phyloP scores from a whole-genome alignment of 257 asterid genomes.

The Gardenia jasminoides region DNA sequence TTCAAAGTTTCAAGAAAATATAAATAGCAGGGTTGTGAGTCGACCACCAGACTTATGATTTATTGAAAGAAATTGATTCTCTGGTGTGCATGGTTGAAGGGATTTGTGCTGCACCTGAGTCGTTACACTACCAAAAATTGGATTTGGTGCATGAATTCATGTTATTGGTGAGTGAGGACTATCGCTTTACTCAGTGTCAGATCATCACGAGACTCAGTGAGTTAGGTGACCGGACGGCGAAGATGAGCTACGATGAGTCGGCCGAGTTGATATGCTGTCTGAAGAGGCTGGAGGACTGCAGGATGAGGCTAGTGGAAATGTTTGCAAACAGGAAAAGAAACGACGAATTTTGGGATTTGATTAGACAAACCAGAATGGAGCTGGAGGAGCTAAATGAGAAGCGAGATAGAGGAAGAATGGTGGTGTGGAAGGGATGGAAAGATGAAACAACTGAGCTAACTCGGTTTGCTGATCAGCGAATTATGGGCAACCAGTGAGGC shows the following conservation, averaged over 20 bases:
- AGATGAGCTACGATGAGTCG: slow-evolving; percentile 17
- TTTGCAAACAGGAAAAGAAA: slow-evolving; percentile 33
- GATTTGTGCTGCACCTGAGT: slow-evolving; percentile 38
- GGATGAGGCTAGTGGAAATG: slow-evolving; percentile 25
- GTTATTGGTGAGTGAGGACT: slow-evolving; percentile 37
- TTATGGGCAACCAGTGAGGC: slow-evolving; percentile 15
- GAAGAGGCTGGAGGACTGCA: slow-evolving; percentile 30
- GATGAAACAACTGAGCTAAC: slow-evolving; percentile 19
- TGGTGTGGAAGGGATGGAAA: slow-evolving; percentile 10
- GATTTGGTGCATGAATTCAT: slow-evolving; percentile 34
- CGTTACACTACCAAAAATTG: slow-evolving; percentile 23
- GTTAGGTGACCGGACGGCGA: background rate
- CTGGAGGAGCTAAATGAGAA: slow-evolving; percentile 20
- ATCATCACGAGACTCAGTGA: slow-evolving; percentile 30
- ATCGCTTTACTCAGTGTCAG: slow-evolving; percentile 35
- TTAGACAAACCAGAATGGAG: slow-evolving; percentile 16
- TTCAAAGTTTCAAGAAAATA: background rate
- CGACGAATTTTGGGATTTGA: slow-evolving; percentile 37
- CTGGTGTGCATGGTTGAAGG: slow-evolving; percentile 38
- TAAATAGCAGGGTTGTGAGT: background rate
- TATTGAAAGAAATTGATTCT: slow-evolving; percentile 25
- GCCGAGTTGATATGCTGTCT: slow-evolving; percentile 35
- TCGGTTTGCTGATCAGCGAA: slow-evolving; percentile 14
- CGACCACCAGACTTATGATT: background rate
- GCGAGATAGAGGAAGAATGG: slow-evolving; percentile 20